phyloP scores from a whole-genome alignment of 2,329 filamentous ascomycete genomes.

The Aspergillus candidus region DNA sequence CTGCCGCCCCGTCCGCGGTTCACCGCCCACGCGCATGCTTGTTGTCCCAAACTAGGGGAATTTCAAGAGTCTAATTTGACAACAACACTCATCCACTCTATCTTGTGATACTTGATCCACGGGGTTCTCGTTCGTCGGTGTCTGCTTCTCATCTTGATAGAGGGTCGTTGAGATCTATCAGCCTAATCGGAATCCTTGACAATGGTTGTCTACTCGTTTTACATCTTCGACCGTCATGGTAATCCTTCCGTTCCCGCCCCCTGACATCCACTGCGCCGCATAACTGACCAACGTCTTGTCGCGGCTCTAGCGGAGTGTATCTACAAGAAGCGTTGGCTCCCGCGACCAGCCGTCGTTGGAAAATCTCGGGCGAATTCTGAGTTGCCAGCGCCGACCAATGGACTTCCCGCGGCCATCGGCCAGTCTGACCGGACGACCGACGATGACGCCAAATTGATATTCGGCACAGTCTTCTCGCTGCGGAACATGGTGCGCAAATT shows the following conservation, averaged over 20 bases:
- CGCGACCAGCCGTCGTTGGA: conserved; percentile 43
- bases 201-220: conserved; percentile 96
- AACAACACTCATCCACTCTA: background rate
- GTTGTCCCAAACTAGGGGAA: background rate
- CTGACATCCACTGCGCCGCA: conserved; percentile 3
- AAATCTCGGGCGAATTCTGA: conserved; percentile 48
- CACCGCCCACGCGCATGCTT: conserved; percentile 13
- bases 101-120: background rate
- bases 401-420: conserved; percentile 27
- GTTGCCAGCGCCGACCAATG: conserved; percentile 42
- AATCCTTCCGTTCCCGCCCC: conserved; percentile 18
- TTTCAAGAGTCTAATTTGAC: conserved; percentile 12
- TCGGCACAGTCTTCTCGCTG: conserved; percentile 92
- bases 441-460: conserved; percentile 94
- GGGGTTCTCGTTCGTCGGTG: background rate
- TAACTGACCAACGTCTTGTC: conserved; percentile 3
- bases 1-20: background rate
- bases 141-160: no score
- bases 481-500: conserved; percentile 96
- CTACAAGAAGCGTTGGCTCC: conserved; percentile 82
- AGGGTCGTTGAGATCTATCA: background rate
- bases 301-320: conserved; percentile 76
- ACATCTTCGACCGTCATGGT: conserved; percentile 99
- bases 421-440: conserved; percentile 49
- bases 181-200: conserved; percentile 18